Conservation (phyloP, 2,329 filamentous ascomycete species). For the Grosmannia huntii region DNA sequence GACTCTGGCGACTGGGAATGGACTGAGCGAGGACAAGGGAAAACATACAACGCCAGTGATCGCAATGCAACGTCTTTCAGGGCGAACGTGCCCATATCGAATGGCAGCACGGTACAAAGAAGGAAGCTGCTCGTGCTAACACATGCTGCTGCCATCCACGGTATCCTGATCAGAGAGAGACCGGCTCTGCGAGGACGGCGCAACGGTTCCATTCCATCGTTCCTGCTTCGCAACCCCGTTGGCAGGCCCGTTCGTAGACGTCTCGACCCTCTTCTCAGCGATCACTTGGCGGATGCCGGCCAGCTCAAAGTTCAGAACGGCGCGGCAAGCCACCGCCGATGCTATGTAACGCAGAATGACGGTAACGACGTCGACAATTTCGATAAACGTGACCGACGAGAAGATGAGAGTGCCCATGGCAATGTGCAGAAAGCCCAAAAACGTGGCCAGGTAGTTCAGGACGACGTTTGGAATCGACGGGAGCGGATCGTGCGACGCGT, state of each 20-base stretch:
- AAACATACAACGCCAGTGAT: too few relatives aligned
- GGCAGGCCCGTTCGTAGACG: too few relatives aligned
- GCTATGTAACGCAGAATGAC: slow-evolving; percentile 15
- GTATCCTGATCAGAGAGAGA: too few relatives aligned
- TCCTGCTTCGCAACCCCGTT: too few relatives aligned
- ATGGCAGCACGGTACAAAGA: too few relatives aligned
- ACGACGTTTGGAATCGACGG: not conserved
- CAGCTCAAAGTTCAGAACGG: slow-evolving; percentile 17
- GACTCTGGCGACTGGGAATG: slow-evolving; percentile 63
- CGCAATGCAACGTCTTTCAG: too few relatives aligned
- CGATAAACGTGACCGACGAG: slow-evolving; percentile 16
- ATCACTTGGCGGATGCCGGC: not conserved
- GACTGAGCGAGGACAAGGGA: slow-evolving; percentile 17
- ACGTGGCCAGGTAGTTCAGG: not conserved
- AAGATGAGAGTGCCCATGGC: slow-evolving; percentile 17
- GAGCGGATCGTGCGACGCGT: not conserved
- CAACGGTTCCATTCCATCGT: too few relatives aligned
- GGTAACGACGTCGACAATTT: slow-evolving; percentile 12
- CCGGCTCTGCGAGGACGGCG: too few relatives aligned
- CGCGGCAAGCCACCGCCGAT: slow-evolving; percentile 14
- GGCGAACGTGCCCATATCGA: too few relatives aligned
- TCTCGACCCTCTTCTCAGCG: too few relatives aligned
- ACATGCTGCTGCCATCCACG: too few relatives aligned
- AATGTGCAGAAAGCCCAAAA: slow-evolving; percentile 13
- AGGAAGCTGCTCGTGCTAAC: too few relatives aligned